Conservation (phyloP, 2,329 filamentous ascomycete species). For the Cadophora malorum region DNA sequence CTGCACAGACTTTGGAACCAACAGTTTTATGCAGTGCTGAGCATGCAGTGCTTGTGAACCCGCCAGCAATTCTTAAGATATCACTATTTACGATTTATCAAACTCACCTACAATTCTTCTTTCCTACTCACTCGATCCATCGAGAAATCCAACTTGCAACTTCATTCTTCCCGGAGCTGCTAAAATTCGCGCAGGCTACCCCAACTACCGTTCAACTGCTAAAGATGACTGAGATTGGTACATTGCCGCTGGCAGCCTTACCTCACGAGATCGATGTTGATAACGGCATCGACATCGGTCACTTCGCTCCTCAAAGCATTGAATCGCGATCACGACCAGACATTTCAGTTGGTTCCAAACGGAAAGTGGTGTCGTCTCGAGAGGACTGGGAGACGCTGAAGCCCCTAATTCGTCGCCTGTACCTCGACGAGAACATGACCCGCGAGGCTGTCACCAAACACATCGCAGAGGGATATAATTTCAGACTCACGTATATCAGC, state of each 20-base stretch:
- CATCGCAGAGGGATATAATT: background rate
- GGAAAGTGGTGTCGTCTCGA: background rate
- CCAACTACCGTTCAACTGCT: background rate
- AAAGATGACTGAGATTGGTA: background rate
- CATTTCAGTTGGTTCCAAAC: background rate
- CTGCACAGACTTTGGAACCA: background rate
- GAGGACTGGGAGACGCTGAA: constrained; percentile 14
- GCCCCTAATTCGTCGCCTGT: background rate
- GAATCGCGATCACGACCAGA: background rate
- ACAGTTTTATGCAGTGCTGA: too few relatives aligned
- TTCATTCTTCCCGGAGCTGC: background rate
- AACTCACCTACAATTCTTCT: background rate
- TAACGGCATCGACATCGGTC: background rate
- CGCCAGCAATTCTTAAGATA: too few relatives aligned
- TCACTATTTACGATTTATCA: too few relatives aligned
- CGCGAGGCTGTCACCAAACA: background rate
- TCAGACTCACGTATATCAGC: constrained; percentile 13
- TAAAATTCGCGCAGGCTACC: background rate
- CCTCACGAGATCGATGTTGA: background rate
- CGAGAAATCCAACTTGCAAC: too few relatives aligned
- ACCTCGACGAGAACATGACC: constrained; percentile 19
- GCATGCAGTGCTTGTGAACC: too few relatives aligned
- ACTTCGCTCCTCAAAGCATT: background rate
- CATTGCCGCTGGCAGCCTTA: background rate
- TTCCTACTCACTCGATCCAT: too few relatives aligned